Conservation (phyloP, 495 filamentous ascomycete genomes). For the Schizothecium vesticola region DNA sequence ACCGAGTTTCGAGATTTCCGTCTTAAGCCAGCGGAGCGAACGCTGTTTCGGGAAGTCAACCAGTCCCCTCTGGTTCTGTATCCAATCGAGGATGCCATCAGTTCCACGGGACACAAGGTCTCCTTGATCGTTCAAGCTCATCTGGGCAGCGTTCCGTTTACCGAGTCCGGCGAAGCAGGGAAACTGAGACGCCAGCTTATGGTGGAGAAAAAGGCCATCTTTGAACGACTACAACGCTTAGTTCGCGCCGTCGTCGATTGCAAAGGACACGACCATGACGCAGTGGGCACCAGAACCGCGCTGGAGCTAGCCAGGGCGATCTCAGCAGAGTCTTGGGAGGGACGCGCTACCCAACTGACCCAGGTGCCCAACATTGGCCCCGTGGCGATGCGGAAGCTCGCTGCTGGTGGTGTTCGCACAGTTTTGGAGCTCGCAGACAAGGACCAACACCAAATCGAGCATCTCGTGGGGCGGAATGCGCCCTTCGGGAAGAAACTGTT, state of each 20-base stretch:
- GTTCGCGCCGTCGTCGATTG: slow-evolving; percentile 86
- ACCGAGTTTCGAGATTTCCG: slow-evolving; percentile 67
- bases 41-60: slow-evolving; percentile 78
- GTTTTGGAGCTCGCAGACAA: slow-evolving; percentile 65
- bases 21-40: slow-evolving; percentile 69
- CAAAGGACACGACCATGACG: slow-evolving; percentile 61
- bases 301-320: slow-evolving; percentile 77
- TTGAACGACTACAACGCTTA: slow-evolving; percentile 67
- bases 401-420: slow-evolving; percentile 60
- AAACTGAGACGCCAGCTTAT: slow-evolving; percentile 58
- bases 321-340: slow-evolving; percentile 79
- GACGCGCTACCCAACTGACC: slow-evolving; percentile 75
- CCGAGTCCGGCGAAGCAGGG: slow-evolving; percentile 53
- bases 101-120: slow-evolving; percentile 72
- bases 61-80: slow-evolving; percentile 65
- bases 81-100: slow-evolving; percentile 73
- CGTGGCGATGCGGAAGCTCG: slow-evolving; percentile 72
- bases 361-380: slow-evolving; percentile 81
- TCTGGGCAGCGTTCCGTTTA: slow-evolving; percentile 70
- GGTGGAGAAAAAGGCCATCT: slow-evolving; percentile 66
- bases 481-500: slow-evolving; percentile 74
- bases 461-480: slow-evolving; percentile 68
- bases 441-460: slow-evolving; percentile 69
- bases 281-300: slow-evolving; percentile 59
- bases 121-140: slow-evolving; percentile 78